These are phyloP conservation scores for Panicum miliaceum DNA, from an alignment of 176 grass and related monocot genomes.

Conservation along the genomic window DNA sequence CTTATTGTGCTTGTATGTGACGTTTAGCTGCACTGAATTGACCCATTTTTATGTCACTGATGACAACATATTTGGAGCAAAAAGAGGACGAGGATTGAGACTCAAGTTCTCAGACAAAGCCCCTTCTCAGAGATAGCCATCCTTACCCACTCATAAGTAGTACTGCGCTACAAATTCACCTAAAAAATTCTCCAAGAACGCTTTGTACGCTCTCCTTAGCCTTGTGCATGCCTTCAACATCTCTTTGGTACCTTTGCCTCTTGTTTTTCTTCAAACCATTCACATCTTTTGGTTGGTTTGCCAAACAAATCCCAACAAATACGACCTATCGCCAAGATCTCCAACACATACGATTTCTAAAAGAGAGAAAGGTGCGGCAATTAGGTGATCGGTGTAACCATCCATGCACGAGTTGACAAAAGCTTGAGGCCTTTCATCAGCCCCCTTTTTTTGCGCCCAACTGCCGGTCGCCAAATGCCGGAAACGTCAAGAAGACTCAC, in stretches of 20 bases:
- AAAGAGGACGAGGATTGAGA: background rate
- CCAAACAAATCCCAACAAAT: background rate
- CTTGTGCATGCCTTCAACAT: background rate
- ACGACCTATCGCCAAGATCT: slow-evolving; percentile 14
- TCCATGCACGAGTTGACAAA: slow-evolving; percentile 26
- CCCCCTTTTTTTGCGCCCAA: background rate
- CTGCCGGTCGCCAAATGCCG: background rate
- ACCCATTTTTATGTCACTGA: slow-evolving; percentile 1
- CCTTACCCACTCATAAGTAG: background rate
- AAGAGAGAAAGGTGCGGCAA: background rate
- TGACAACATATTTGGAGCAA: background rate
- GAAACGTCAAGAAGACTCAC: slow-evolving; percentile 13
- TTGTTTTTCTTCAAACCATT: background rate
- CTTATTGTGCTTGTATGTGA: slow-evolving; percentile 14
- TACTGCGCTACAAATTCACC: background rate
- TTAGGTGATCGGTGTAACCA: slow-evolving; percentile 46
- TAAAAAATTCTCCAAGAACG: background rate
- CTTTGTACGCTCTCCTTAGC: background rate
- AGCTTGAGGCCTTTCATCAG: background rate
- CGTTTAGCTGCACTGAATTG: slow-evolving; percentile 27
- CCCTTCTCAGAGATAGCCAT: background rate
- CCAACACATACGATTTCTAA: background rate
- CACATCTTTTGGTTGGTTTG: background rate
- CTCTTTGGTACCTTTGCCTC: background rate
- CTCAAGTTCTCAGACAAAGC: background rate